Base-by-base conservation (phyloP, 1,284 basidiomycete species). In the Moniliella sp. region DNA sequence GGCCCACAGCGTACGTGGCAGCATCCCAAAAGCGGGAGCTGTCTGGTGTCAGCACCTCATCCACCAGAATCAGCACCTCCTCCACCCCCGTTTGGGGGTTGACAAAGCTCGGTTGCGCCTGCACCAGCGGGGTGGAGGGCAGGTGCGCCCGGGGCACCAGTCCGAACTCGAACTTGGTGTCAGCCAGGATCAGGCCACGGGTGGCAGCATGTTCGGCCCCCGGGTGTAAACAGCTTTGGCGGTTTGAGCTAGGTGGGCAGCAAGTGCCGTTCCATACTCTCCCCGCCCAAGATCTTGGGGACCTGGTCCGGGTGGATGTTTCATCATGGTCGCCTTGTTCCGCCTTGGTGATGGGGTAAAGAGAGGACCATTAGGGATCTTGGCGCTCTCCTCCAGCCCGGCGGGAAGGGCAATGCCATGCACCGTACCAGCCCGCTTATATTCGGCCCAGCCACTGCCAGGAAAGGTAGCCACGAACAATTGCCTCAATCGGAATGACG, bases 301-400 rank as follows among this genome's bases (percentile, higher is more conserved):
- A 13, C 78, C 69, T 73, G 69, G 46, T 78, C 75, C 1, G 84
- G 83, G 33, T 86, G 83, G 43, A 99, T 93, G 61, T 99, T 99
- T 94, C 86, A 61, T 97, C 88, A 56, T 97, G 86, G 25, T 71
- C 69, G 4, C 91, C 91, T 51, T 80, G 75, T 37, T 86, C 84
- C 0, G 88, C 91, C 61, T 99, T 97, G 7, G 88, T 97, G 1
- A 81, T 88, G 0, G 91, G 91, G 91, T 97, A 58, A 97, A 91
- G 28, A 94, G 64, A 0, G 88, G 80, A 13, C 55, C 55, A 27
- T 39, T 37, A 28, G 54, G 54, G 13, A 59, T 49, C 46, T 76
- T 66, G 4, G 75, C 71, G 4, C 77, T 80, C 65, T 99, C 88
- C n/a, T 76, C 66, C 15, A 94, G 65, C 4, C 76, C 80, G 2